Conservation (phyloP, 495 filamentous ascomycete species). For the Penicillium daleae region DNA sequence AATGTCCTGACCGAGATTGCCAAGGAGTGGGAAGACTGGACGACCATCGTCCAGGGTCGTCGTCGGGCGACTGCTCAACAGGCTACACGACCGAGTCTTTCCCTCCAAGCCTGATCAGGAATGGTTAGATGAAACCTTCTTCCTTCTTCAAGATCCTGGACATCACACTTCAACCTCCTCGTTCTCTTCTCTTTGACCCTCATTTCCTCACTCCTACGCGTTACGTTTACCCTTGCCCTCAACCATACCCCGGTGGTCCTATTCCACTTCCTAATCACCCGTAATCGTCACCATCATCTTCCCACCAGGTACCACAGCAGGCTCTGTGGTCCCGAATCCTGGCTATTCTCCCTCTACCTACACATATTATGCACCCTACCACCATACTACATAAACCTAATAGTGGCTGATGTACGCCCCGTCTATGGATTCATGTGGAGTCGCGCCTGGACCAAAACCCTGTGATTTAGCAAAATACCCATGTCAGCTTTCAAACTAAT, state of each 20-base stretch:
- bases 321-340: slow-evolving; percentile 28
- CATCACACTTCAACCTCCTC: neutral
- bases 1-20: slow-evolving; percentile 91
- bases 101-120: slow-evolving; percentile 14
- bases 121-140: neutral
- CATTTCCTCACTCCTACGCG: neutral
- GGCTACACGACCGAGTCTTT: slow-evolving; percentile 26
- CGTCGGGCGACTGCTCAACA: slow-evolving; percentile 37
- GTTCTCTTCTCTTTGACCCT: neutral
- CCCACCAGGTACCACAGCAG: slow-evolving; percentile 27
- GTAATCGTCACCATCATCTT: slow-evolving; percentile 4
- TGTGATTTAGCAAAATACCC: slow-evolving; percentile 40
- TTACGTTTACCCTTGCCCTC: neutral
- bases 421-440: slow-evolving; percentile 32
- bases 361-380: slow-evolving; percentile 8
- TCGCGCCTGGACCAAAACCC: slow-evolving; percentile 25
- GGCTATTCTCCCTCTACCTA: slow-evolving; percentile 5
- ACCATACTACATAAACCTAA: slow-evolving; percentile 27
- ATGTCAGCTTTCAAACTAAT: slow-evolving; percentile 11
- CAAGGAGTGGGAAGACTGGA: slow-evolving; percentile 95
- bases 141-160: neutral
- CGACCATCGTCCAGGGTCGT: slow-evolving; percentile 60
- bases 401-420: slow-evolving; percentile 28
- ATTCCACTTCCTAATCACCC: slow-evolving; percentile 16
- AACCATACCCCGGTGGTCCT: slow-evolving; percentile 11